Evolutionary conservation across 345 rosid genomes (phyloP), one percentile per base, ranked within the genome.

Genomic region (Pugionium dolabratum): DNA sequence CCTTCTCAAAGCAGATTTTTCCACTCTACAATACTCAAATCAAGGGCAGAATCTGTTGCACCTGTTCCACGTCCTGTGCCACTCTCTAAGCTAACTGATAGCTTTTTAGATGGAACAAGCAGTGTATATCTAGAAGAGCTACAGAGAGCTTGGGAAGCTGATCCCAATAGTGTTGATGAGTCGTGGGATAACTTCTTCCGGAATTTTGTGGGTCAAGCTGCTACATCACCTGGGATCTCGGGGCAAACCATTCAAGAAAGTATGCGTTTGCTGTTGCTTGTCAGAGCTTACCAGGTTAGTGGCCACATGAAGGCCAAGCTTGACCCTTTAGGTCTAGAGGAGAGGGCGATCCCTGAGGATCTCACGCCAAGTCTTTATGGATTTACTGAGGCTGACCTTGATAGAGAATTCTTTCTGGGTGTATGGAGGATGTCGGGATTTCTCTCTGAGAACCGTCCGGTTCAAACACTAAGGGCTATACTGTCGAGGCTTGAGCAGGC

Each of bases 201-300:
- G 58, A 89, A 89, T 4, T 89, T 89, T 67, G 85, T 86, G 33
- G 96, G 96, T 41, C 90, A 89, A 78, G 88, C 89, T 25, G 78
- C 86, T 7, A 78, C 90, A 0, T 72, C 86, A 5, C 86, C 85
- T 40, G 94, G 94, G 31, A 81, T 89, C 68, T 89, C 96, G 0
- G 94, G 96, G 25, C 96, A 89, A 70, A 86, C 96, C 2, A 89
- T 89, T 58, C 90, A 86, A 71, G 96, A 89, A 71, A 89, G 96
- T 60, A 89, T 89, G 96, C 89, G 96, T 6, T 58, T 89, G 73
- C 35, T 89, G 75, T 69, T 86, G 62, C 78, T 89, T 7, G 87
- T 89, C 43, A 83, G 96, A 70, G 96, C 92, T 71, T 89, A 89
- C 60, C 96, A 86, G 76, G 96, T 86, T 67, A 86, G 80, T 68